phyloP scores from a whole-genome alignment of 208 protist species.

The Trypanosoma platydactyli region DNA sequence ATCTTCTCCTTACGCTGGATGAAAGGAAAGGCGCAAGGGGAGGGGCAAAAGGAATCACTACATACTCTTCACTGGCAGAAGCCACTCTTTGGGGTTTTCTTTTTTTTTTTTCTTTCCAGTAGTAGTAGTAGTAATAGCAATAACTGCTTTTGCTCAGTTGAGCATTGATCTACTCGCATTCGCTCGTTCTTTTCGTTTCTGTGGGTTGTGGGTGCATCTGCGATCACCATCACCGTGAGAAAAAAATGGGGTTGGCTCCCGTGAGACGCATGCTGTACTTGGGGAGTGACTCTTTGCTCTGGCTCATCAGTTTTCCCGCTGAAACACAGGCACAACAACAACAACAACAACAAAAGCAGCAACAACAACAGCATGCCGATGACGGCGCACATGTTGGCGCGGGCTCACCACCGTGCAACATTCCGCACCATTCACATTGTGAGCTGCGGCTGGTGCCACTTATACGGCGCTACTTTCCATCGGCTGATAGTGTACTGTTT shows the following conservation, averaged over 20 bases:
- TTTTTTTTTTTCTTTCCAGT: no score
- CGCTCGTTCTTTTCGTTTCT: constrained; percentile 3
- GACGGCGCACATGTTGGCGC: background rate
- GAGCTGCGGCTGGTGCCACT: constrained; percentile 54
- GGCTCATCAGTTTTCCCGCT: constrained; percentile 19
- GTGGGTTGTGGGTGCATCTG: background rate
- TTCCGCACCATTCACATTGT: constrained; percentile 21
- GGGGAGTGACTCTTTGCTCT: constrained; percentile 9
- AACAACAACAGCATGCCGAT: background rate
- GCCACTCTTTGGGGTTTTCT: no score
- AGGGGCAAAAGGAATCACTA: background rate
- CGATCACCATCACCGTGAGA: background rate
- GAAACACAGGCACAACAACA: background rate
- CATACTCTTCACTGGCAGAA: no score
- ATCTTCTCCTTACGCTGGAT: constrained; percentile 15
- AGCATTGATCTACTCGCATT: no score
- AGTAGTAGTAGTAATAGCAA: no score
- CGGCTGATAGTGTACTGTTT: constrained; percentile 40
- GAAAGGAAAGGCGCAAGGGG: background rate
- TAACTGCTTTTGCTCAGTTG: no score
- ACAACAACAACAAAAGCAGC: background rate
- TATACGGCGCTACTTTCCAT: constrained; percentile 49
- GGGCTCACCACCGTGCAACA: background rate
- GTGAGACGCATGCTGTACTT: constrained; percentile 2
- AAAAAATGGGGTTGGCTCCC: constrained; percentile 17